Conservation (phyloP, 2,329 filamentous ascomycete species). For the Neurospora sp. region DNA sequence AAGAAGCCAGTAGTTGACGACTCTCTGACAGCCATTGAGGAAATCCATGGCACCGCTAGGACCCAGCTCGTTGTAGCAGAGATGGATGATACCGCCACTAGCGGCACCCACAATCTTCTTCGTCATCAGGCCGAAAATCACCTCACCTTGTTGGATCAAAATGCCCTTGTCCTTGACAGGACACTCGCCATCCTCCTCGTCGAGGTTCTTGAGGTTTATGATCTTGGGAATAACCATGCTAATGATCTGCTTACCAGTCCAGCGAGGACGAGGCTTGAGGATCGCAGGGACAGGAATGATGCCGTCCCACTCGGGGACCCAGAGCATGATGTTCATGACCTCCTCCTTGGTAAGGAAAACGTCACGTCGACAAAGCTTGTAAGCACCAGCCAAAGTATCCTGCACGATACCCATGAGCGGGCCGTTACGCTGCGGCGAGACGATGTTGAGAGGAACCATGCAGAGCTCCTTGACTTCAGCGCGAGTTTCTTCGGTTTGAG, state of each 20-base stretch:
- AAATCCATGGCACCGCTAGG: conserved; percentile 80
- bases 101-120: conserved; percentile 94
- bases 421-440: conserved; percentile 92
- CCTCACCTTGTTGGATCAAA: conserved; percentile 74
- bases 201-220: conserved; percentile 64
- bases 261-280: conserved; percentile 79
- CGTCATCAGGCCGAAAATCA: conserved; percentile 81
- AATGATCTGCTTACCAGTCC: conserved; percentile 97
- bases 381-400: conserved; percentile 90
- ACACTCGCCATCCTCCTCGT: conserved; percentile 45
- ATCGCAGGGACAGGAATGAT: conserved; percentile 91
- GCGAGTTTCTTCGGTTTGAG: conserved; percentile 91
- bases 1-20: conserved; percentile 94
- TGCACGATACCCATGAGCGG: conserved; percentile 99
- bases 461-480: conserved; percentile 91
- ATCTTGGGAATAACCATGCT: conserved; percentile 84
- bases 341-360: conserved; percentile 81
- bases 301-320: conserved; percentile 97
- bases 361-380: conserved; percentile 92
- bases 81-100: conserved; percentile 84
- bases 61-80: conserved; percentile 92
- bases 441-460: conserved; percentile 97
- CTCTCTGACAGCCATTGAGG: conserved; percentile 89
- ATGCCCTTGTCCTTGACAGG: conserved; percentile 68
- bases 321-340: conserved; percentile 95